These are phyloP conservation scores for Dovyalis caffra DNA, from an alignment of 345 rosid species.

Conservation along the genomic window DNA sequence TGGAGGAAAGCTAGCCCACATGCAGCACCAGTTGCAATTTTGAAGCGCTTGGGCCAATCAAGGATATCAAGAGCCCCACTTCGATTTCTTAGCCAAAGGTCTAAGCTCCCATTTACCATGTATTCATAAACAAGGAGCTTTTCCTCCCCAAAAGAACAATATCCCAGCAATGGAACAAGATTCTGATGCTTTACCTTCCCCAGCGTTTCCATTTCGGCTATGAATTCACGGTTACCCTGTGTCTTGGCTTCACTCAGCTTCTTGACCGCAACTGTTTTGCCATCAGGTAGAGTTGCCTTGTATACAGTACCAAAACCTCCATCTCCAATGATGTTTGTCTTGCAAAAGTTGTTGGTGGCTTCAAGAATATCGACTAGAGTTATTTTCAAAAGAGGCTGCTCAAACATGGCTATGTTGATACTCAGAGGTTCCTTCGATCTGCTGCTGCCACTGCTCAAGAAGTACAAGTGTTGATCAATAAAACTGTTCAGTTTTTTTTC, in stretches of 20 bases:
- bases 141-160: conserved; percentile 77
- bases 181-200: conserved; percentile 94
- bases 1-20: conserved; percentile 81
- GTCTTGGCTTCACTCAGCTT: conserved; percentile 80
- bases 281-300: conserved; percentile 58
- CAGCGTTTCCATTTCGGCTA: conserved; percentile 92
- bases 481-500: conserved; percentile 55
- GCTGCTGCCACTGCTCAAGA: conserved; percentile 56
- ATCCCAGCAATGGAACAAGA: conserved; percentile 80
- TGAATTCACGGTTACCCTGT: conserved; percentile 84
- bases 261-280: conserved; percentile 83
- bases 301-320: conserved; percentile 96
- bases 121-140: conserved; percentile 90
- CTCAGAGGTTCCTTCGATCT: conserved; percentile 80
- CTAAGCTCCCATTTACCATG: conserved; percentile 88
- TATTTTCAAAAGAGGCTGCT: conserved; percentile 76
- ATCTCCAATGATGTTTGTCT: conserved; percentile 84
- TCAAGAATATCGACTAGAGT: conserved; percentile 71
- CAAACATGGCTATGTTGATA: conserved; percentile 80
- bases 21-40: conserved; percentile 76
- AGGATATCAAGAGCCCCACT: conserved; percentile 63
- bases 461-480: conserved; percentile 53
- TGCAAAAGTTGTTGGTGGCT: conserved; percentile 74
- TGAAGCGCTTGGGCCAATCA: conserved; percentile 74
- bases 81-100: conserved; percentile 73